Percentiles rank a stretch among this genome's conserved stretches.
Conservation (phyloP, 768 basidiomycete species). For the Psilocybe azurescens region DNA sequence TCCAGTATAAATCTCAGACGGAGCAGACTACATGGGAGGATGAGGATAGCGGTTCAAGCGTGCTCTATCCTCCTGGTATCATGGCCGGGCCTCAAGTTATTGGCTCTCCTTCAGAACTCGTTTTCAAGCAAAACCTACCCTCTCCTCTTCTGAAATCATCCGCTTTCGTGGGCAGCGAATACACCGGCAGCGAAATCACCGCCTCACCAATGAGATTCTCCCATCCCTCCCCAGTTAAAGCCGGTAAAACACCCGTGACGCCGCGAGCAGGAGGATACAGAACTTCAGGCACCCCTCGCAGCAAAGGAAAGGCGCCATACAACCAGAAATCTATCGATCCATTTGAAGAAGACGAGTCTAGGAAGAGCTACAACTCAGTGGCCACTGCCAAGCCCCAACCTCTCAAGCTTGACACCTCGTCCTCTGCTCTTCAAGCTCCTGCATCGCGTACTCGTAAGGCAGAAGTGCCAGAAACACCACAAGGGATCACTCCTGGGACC, state of each 20-base stretch:
- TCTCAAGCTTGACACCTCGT: neutral
- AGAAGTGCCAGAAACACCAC: constrained; percentile 6
- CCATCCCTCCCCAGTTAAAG: constrained; percentile 5
- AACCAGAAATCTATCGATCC: constrained; percentile 16
- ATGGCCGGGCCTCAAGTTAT: constrained; percentile 16
- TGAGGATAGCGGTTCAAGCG: constrained; percentile 17
- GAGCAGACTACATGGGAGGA: constrained; percentile 13
- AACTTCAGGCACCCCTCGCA: neutral
- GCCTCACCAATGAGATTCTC: constrained; percentile 4
- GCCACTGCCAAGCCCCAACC: neutral
- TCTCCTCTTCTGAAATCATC: neutral
- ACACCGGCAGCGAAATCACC: neutral
- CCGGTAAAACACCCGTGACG: constrained; percentile 9
- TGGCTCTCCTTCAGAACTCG: constrained; percentile 24
- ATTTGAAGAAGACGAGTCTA: constrained; percentile 15
- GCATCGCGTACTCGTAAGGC: neutral
- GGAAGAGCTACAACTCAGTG: neutral
- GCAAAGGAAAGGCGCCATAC: constrained; percentile 1
- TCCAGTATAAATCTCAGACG: constrained; percentile 17
- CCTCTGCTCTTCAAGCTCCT: neutral
- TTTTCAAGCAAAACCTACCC: constrained; percentile 2
- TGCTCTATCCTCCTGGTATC: constrained; percentile 15
- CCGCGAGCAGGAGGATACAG: constrained; percentile 10
- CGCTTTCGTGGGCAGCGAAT: constrained; percentile 2
- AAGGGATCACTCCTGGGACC: constrained; percentile 20